Evolutionary conservation across 768 basidiomycete genomes (phyloP), one percentile per base, ranked within the genome.

Genomic region (Lentinula sp.): DNA sequence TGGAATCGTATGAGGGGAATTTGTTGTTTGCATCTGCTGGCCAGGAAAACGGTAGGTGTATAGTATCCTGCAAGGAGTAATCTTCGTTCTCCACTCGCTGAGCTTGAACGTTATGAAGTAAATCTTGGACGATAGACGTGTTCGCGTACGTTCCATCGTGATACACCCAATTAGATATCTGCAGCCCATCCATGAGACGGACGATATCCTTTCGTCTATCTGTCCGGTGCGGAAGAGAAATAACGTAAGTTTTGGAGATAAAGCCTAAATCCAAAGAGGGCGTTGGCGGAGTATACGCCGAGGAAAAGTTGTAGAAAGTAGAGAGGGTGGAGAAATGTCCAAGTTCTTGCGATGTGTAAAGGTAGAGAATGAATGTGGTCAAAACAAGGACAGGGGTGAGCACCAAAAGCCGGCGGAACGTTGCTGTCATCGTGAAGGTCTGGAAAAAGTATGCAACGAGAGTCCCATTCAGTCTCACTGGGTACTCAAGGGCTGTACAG

Each of bases 11-110:
- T 6, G 48, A 28, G 7, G 32, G 16, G 18, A 16, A 52, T 3
- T 35, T 6, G 16, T 42, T 23, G 23, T 53, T 18, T 16, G 45
- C 15, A 39, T 60, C 59, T 41, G 12, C 51, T 39, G 59, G 59
- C 59, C 59, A 60, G 16, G 59, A 37, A 39, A 60, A 60, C 36
- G 59, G 59, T 33, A 60, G 20, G 52, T 28, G 28, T 28, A 60
- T 39, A 20, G 16, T 41, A 10, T 49, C n/a, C 7, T 35, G 32
- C 13, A 37, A 10, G 13, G 49, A 39, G 39, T 60, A 41, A 37
- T 60, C 51, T 39, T 42, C 51, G 28, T 28, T 28, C 6, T 49
- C 33, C 16, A 39, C 20, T 10, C 59, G 59, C 51, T 37, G 49
- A 50, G 48, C 32, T 41, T 60, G 59, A 3, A 60, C 49, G 23